These are phyloP conservation scores for Oldenlandia corymbosa DNA, from an alignment of 257 asterid genomes.

Conservation along the genomic window DNA sequence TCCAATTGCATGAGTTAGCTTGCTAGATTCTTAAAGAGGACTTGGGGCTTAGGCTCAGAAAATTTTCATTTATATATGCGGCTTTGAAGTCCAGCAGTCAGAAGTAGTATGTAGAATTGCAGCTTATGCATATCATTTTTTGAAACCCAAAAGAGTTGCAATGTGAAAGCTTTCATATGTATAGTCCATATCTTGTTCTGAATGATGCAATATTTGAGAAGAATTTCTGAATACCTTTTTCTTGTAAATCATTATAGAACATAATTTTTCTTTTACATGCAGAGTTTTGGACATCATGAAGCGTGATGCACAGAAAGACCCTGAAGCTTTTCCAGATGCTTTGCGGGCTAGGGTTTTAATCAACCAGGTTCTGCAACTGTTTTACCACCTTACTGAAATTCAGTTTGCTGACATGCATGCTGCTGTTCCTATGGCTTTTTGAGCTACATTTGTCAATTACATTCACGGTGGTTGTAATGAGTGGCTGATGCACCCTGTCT, in stretches of 20 bases:
- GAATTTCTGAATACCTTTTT: background rate
- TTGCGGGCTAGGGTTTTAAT: slow-evolving; percentile 62
- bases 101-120: background rate
- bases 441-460: background rate
- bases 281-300: slow-evolving; percentile 92
- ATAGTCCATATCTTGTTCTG: background rate
- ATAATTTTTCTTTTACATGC: slow-evolving; percentile 19
- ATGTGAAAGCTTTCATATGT: background rate
- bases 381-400: background rate
- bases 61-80: background rate
- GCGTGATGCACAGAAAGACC: slow-evolving; percentile 84
- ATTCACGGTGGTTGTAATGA: background rate
- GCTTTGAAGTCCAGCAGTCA: background rate
- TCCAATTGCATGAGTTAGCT: background rate
- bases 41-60: background rate
- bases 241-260: background rate
- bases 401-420: background rate
- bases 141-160: background rate
- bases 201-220: background rate
- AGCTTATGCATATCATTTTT: background rate
- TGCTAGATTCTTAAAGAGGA: too few relatives aligned
- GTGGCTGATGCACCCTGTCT: background rate
- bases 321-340: slow-evolving; percentile 68
- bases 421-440: background rate
- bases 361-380: slow-evolving; percentile 50